A percentile compares a stretch with the other conserved stretches of the same genome.
Conservation (phyloP, 2,329 filamentous ascomycete genomes). For the Lecanoromycetidae sp. region DNA sequence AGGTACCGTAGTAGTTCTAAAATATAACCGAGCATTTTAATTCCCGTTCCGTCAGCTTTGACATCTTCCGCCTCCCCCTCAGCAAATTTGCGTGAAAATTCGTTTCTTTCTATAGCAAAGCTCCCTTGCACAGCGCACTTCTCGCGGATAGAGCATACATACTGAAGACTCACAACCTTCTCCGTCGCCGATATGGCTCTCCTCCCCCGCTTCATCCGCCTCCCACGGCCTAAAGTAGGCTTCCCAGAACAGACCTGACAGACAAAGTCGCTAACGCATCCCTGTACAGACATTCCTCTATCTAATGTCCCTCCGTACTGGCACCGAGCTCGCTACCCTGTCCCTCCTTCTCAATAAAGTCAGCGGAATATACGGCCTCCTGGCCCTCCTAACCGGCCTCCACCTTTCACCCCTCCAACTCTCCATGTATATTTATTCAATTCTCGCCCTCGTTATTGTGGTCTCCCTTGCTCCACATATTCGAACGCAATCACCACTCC, state of each 20-base stretch:
- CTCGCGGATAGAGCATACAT: neutral
- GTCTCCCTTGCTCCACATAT: conserved; percentile 67
- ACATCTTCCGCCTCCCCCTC: neutral
- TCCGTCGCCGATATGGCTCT: conserved; percentile 20
- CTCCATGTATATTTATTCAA: conserved; percentile 82
- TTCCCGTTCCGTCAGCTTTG: neutral
- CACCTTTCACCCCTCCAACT: conserved; percentile 71
- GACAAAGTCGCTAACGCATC: conserved; percentile 2
- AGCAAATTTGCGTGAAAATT: neutral
- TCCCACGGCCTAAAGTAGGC: conserved; percentile 38
- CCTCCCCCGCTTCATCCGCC: conserved; percentile 32
- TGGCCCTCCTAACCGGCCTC: conserved; percentile 79
- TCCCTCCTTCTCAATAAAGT: conserved; percentile 84
- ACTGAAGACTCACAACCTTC: neutral
- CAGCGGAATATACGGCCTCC: conserved; percentile 77
- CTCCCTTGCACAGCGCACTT: too few relatives aligned
- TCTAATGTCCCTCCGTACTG: conserved; percentile 73
- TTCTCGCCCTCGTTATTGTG: conserved; percentile 55
- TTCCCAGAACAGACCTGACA: neutral
- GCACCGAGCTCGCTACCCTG: conserved; percentile 71
- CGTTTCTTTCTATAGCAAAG: too few relatives aligned
- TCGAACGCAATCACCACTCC: conserved; percentile 62
- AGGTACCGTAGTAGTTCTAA: too few relatives aligned
- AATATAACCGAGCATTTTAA: too few relatives aligned
- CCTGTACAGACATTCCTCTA: conserved; percentile 65